These are phyloP conservation scores for Centella asiatica DNA, from an alignment of 129 eudicot species.

Conservation along the genomic window DNA sequence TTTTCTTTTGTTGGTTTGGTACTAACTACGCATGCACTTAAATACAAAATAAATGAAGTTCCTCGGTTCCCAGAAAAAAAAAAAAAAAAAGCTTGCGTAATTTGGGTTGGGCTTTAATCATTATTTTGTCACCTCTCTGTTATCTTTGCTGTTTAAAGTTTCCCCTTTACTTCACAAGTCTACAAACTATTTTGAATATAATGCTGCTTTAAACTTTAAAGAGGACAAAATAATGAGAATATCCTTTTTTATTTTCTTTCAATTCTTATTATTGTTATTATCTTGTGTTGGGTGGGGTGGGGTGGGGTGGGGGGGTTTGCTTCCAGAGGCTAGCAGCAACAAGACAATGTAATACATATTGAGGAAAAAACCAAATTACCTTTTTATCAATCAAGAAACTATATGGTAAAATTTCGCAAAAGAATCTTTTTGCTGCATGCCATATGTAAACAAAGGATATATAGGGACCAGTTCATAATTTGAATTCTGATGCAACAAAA, in stretches of 20 bases:
- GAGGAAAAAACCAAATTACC: neutral
- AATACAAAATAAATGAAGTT: too few relatives aligned
- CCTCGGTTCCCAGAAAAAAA: too few relatives aligned
- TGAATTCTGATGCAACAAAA: too few relatives aligned
- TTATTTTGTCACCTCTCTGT: constrained; percentile 3
- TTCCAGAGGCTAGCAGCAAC: too few relatives aligned
- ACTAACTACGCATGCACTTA: too few relatives aligned
- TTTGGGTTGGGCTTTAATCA: constrained; percentile 6
- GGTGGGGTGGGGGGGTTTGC: too few relatives aligned
- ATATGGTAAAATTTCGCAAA: too few relatives aligned
- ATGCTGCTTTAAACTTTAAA: neutral
- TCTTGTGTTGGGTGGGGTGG: too few relatives aligned
- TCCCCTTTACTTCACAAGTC: neutral
- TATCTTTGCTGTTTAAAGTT: constrained; percentile 3
- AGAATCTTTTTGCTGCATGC: neutral
- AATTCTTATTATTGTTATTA: too few relatives aligned
- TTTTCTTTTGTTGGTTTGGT: too few relatives aligned
- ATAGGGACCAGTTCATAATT: constrained; percentile 1
- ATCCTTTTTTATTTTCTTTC: neutral
- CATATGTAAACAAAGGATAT: neutral
- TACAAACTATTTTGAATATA: too few relatives aligned
- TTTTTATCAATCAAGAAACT: neutral
- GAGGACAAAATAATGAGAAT: neutral
- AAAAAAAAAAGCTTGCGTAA: neutral
- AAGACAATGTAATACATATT: too few relatives aligned